Percentiles rank a stretch among this genome's conserved stretches.
Evolutionary conservation across 805 yeast species (phyloP).

Genomic region (Blastobotrys mokoenaii): DNA sequence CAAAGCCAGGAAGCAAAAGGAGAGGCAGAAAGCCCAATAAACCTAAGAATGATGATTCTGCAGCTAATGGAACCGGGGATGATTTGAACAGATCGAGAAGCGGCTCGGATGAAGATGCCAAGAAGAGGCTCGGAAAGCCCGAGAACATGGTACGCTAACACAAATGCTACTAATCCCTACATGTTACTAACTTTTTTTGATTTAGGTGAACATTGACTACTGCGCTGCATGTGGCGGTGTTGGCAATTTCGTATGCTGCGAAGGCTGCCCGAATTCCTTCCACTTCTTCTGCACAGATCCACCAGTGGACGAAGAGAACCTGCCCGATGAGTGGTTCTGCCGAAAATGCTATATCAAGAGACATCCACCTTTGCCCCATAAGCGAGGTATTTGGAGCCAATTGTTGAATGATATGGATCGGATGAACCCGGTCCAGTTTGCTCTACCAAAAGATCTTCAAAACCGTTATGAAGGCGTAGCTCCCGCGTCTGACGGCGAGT

Average conservation of each 20-base stretch:
- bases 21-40: background rate
- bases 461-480: slow-evolving; percentile 67
- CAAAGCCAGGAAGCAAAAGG: background rate
- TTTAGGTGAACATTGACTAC: slow-evolving; percentile 63
- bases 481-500: slow-evolving; percentile 63
- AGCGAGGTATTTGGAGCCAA: slow-evolving; percentile 41
- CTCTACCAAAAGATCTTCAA: slow-evolving; percentile 59
- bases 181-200: background rate
- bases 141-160: background rate
- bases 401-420: slow-evolving; percentile 50
- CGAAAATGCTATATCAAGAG: slow-evolving; percentile 53
- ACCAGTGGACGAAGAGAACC: slow-evolving; percentile 61
- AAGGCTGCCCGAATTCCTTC: slow-evolving; percentile 83
- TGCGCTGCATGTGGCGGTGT: slow-evolving; percentile 87
- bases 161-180: background rate
- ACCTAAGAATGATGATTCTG: background rate
- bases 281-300: slow-evolving; percentile 90
- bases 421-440: slow-evolving; percentile 57
- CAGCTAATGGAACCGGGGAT: slow-evolving; percentile 16
- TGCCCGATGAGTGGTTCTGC: slow-evolving; percentile 90
- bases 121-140: background rate
- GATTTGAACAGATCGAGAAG: slow-evolving; percentile 24
- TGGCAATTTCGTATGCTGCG: slow-evolving; percentile 90
- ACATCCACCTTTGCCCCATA: slow-evolving; percentile 29
- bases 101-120: slow-evolving; percentile 16